Percentiles rank a stretch among this genome's conserved stretches.
phyloP scores from a whole-genome alignment of 2,329 filamentous ascomycete genomes.

The Neopestalotiopsis sp. region DNA sequence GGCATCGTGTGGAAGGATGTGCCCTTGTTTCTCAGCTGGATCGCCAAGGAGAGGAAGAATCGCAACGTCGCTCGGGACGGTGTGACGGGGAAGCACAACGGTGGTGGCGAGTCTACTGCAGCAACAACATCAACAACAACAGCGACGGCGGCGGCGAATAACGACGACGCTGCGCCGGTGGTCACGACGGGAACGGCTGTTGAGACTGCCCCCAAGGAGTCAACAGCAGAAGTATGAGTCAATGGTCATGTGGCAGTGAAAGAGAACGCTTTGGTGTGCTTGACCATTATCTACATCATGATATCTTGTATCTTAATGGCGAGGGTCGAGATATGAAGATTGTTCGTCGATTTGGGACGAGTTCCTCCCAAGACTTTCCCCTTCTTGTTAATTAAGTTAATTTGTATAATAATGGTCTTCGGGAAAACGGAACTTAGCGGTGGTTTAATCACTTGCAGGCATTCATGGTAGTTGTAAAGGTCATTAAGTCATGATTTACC shows the following conservation, averaged over 20 bases:
- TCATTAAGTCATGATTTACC: not conserved
- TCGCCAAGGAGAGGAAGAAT: slow-evolving; percentile 48
- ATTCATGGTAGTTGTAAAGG: not conserved
- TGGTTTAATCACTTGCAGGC: not conserved
- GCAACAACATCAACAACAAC: not conserved
- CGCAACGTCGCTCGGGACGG: slow-evolving; percentile 9
- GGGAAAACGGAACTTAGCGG: no score
- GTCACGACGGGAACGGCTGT: not conserved
- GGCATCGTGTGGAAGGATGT: slow-evolving; percentile 74
- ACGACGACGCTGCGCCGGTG: slow-evolving; percentile 1
- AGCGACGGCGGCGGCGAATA: not conserved
- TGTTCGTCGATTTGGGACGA: no score
- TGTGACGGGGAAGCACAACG: not conserved
- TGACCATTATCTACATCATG: no score
- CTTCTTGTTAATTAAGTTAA: no score
- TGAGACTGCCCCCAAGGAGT: not conserved
- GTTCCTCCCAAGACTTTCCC: no score
- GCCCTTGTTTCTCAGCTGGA: slow-evolving; percentile 69
- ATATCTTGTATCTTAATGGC: no score
- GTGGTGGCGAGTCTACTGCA: not conserved
- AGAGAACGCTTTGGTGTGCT: no score
- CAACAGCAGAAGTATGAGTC: not conserved
- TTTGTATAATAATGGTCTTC: no score
- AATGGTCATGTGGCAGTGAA: no score
- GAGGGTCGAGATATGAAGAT: no score